phyloP scores from a whole-genome alignment of 2,329 filamentous ascomycete species.

The Diaporthe humulicola region DNA sequence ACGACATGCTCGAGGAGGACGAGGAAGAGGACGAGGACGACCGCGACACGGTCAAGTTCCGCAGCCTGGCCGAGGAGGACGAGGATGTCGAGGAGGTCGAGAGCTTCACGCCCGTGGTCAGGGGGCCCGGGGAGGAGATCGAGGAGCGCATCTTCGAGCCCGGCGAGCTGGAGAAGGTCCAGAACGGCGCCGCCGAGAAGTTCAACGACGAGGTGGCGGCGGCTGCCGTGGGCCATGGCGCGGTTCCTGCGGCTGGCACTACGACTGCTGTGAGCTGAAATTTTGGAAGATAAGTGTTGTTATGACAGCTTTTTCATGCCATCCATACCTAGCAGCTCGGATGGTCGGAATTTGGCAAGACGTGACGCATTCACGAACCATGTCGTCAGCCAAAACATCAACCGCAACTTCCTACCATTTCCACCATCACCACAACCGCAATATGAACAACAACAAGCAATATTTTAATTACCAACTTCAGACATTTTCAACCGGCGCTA shows the following conservation, averaged over 20 bases:
- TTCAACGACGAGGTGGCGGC: neutral
- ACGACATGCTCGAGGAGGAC: slow-evolving; percentile 49
- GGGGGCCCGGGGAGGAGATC: slow-evolving; percentile 39
- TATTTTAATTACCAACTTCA: slow-evolving; percentile 15
- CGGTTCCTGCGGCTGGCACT: neutral
- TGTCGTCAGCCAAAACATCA: too few relatives aligned
- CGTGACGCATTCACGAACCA: neutral
- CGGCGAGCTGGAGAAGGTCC: slow-evolving; percentile 25
- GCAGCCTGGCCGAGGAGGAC: slow-evolving; percentile 58
- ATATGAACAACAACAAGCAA: neutral
- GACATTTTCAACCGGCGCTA: slow-evolving; percentile 28
- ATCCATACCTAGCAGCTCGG: neutral
- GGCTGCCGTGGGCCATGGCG: neutral
- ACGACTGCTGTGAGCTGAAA: slow-evolving; percentile 11
- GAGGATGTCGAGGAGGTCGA: slow-evolving; percentile 58
- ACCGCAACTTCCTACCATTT: neutral
- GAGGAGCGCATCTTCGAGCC: slow-evolving; percentile 41
- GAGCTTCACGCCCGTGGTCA: slow-evolving; percentile 39
- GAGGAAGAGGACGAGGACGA: slow-evolving; percentile 58
- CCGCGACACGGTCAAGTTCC: slow-evolving; percentile 65
- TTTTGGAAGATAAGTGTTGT: too few relatives aligned
- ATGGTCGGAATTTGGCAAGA: neutral
- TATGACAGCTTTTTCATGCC: neutral
- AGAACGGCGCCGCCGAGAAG: neutral
- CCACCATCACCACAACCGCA: too few relatives aligned